Conservation (phyloP, 1,284 basidiomycete genomes). For the Tremellales sp. region DNA sequence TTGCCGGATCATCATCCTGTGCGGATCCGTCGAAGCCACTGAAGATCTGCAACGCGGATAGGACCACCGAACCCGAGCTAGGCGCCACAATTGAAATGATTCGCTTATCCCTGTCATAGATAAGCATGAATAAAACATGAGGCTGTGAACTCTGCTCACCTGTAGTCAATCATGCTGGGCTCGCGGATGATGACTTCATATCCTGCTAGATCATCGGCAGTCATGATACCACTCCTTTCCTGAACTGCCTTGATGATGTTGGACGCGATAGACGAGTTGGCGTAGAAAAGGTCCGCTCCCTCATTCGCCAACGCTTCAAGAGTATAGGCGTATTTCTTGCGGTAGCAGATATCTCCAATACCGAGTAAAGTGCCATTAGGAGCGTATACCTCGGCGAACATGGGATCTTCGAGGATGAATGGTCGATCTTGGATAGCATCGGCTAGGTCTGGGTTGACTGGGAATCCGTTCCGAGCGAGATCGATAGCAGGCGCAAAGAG, state of each 20-base stretch:
- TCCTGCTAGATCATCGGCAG: constrained; percentile 20
- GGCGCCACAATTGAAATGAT: constrained; percentile 30
- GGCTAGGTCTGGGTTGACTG: constrained; percentile 47
- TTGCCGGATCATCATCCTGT: constrained; percentile 15
- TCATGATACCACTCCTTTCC: constrained; percentile 24
- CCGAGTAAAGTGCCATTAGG: constrained; percentile 21
- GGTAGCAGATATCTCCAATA: constrained; percentile 18
- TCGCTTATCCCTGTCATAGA: constrained; percentile 25
- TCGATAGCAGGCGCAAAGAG: constrained; percentile 70
- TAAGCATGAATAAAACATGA: background rate
- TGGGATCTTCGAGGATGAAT: constrained; percentile 33
- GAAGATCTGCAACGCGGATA: constrained; percentile 37
- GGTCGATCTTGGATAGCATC: constrained; percentile 17
- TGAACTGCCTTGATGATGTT: constrained; percentile 20
- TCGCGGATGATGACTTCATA: constrained; percentile 25
- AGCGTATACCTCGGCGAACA: constrained; percentile 35
- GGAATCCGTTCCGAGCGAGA: constrained; percentile 68
- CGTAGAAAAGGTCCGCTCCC: constrained; percentile 23
- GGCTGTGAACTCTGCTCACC: constrained; percentile 12
- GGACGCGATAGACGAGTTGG: constrained; percentile 15
- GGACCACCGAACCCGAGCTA: constrained; percentile 27
- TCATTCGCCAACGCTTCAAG: constrained; percentile 25
- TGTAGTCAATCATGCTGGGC: constrained; percentile 21
- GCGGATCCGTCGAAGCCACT: constrained; percentile 23
- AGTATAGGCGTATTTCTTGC: constrained; percentile 19